Evolutionary conservation across 495 filamentous ascomycete genomes (phyloP), one percentile per base, ranked within the genome.

Genomic region (Penicillium diatomitis): DNA sequence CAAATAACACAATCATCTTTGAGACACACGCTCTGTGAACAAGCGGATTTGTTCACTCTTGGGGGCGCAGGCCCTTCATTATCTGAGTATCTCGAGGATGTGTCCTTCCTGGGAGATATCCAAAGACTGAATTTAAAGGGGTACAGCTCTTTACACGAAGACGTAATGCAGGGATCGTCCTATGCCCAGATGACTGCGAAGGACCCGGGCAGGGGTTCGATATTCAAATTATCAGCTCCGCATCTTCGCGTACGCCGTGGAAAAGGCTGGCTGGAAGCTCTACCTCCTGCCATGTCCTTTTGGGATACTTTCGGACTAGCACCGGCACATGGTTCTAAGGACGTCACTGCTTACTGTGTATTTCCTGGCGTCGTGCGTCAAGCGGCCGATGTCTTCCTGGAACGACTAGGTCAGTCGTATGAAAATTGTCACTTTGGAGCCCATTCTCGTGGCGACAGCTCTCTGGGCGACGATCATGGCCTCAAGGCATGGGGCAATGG

Each of bases 231-330:
- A 8, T 67, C 73, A 6, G 72, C 79, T 4, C 88, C 88, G 3
- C 84, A 90, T 60, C 60, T 96, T 29, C 86, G 88, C 39, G 66
- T 96, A 11, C 84, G 85, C 37, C 80, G 90, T 2, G 81, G 83
- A 8, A 86, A 89, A 39, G 80, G 77, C 5, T 79, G 72, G 44
- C 72, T 92, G 34, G 86, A 94, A 34, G 71, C 95, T 32, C 71
- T 95, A 36, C 87, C 91, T 6, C 74, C 90, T 5, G 85, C 87
- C 2, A 61, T 96, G 6, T 61, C 76, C 0, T 99, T 97, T 57
- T 97, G 94, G 94, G 90, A 97, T 54, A 85, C 84, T 27, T 75
- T 97, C 50, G 85, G 87, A 4, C 76, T 99, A 28, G 82, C 80
- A 12, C 92, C 94, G 12, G 77, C 81, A 32, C 79, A 81, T 61